Conservation (phyloP, 2,329 filamentous ascomycete species). For the Aspergillus pseudoviridinutans region DNA sequence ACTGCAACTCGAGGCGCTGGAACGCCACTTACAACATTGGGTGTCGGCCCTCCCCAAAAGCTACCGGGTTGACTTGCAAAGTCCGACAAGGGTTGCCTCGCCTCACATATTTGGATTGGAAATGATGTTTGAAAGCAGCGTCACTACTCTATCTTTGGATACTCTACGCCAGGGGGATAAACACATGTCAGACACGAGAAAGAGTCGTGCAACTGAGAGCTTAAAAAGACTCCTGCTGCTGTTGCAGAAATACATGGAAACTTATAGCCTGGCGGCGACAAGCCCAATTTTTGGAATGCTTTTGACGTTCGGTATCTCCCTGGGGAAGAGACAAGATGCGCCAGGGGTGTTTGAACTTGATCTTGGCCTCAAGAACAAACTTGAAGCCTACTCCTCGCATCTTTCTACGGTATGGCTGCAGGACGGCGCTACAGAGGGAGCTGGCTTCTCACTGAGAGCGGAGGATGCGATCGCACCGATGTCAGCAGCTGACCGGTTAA, state of each 20-base stretch:
- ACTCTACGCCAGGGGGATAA: slow-evolving; percentile 21
- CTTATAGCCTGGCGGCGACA: slow-evolving; percentile 37
- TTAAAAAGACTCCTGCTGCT: slow-evolving; percentile 33
- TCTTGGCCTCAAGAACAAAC: slow-evolving; percentile 22
- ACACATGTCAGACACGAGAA: slow-evolving; percentile 16
- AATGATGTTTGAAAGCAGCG: slow-evolving; percentile 31
- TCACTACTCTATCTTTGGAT: slow-evolving; percentile 16
- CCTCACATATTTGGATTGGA: slow-evolving; percentile 34
- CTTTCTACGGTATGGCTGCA: slow-evolving; percentile 26
- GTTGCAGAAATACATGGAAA: slow-evolving; percentile 38
- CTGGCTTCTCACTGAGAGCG: background rate
- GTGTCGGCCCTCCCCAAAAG: slow-evolving; percentile 26
- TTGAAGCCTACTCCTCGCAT: slow-evolving; percentile 26
- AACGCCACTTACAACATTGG: slow-evolving; percentile 31
- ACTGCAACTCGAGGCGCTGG: slow-evolving; percentile 26
- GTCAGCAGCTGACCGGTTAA: background rate
- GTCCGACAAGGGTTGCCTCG: slow-evolving; percentile 19
- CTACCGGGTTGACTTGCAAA: slow-evolving; percentile 28
- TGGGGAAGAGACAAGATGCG: slow-evolving; percentile 2
- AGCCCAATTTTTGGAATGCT: slow-evolving; percentile 42
- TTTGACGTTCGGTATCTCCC: slow-evolving; percentile 31
- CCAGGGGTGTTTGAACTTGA: slow-evolving; percentile 19
- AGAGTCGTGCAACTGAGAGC: slow-evolving; percentile 30
- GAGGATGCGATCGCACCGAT: background rate
- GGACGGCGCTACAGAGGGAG: slow-evolving; percentile 4